Conservation (phyloP, 1,284 basidiomycete genomes). For the Coniophora puteana region DNA sequence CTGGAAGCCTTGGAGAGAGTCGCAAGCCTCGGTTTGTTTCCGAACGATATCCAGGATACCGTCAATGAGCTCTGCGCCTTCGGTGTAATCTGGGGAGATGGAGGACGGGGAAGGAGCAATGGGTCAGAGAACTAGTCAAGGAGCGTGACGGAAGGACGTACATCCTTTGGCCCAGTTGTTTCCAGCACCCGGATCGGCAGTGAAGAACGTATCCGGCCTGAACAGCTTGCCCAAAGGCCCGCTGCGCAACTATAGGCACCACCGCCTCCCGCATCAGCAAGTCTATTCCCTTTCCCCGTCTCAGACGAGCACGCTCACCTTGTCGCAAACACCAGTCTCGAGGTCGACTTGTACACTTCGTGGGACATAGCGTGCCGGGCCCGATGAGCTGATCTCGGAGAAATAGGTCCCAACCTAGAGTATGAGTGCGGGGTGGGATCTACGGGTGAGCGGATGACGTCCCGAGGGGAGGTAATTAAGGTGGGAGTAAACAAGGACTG, state of each 20-base stretch:
- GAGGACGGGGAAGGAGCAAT: slow-evolving; percentile 13
- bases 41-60: slow-evolving; percentile 74
- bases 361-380: slow-evolving; percentile 80
- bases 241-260: slow-evolving; percentile 50
- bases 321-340: slow-evolving; percentile 87
- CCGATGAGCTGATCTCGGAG: slow-evolving; percentile 49
- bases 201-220: slow-evolving; percentile 86
- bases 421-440: background rate
- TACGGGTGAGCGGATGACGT: no score
- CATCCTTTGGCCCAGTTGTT: slow-evolving; percentile 95
- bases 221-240: slow-evolving; percentile 75
- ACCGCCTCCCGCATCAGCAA: background rate
- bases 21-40: slow-evolving; percentile 76
- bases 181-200: slow-evolving; percentile 74
- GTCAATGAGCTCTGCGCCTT: slow-evolving; percentile 94
- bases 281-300: no score
- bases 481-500: slow-evolving; percentile 8
- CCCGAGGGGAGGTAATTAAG: no score
- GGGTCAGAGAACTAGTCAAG: slow-evolving; percentile 1
- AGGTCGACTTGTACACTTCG: slow-evolving; percentile 89
- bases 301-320: slow-evolving; percentile 45
- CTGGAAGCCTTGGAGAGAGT: slow-evolving; percentile 93
- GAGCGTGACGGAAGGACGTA: slow-evolving; percentile 35
- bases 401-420: slow-evolving; percentile 72
- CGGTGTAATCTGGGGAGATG: slow-evolving; percentile 69